Percentiles rank a stretch among this genome's conserved stretches.
Evolutionary conservation across 805 yeast species (phyloP).

Genomic region (Tetrapisispora namnaoensis): DNA sequence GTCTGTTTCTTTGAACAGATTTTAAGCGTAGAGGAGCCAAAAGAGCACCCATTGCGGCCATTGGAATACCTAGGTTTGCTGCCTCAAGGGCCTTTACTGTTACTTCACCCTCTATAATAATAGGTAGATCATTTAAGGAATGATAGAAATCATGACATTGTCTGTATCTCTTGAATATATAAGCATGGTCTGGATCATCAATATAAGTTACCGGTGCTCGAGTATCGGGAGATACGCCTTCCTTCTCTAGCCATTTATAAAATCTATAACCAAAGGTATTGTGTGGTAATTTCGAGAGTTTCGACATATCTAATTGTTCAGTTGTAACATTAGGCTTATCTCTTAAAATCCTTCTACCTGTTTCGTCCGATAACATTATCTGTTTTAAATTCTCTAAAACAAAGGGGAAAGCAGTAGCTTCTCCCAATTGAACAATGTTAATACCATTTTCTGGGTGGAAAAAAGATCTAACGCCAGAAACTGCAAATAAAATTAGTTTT

Average conservation of each 20-base stretch:
- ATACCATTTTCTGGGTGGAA: slow-evolving; percentile 68
- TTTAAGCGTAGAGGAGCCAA: slow-evolving; percentile 77
- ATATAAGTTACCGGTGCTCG: slow-evolving; percentile 81
- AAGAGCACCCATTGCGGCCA: slow-evolving; percentile 90
- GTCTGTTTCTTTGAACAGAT: slow-evolving; percentile 49
- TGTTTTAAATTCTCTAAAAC: slow-evolving; percentile 53
- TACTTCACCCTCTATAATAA: slow-evolving; percentile 91
- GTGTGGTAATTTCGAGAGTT: slow-evolving; percentile 49
- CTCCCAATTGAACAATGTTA: slow-evolving; percentile 78
- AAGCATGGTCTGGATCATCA: slow-evolving; percentile 84
- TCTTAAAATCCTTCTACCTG: slow-evolving; percentile 67
- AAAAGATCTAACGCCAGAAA: slow-evolving; percentile 71
- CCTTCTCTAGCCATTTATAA: slow-evolving; percentile 69
- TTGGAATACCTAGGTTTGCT: slow-evolving; percentile 85
- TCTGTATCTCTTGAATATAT: slow-evolving; percentile 85
- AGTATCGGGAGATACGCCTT: slow-evolving; percentile 90
- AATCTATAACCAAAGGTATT: slow-evolving; percentile 75
- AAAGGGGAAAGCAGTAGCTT: slow-evolving; percentile 70
- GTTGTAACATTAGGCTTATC: slow-evolving; percentile 82
- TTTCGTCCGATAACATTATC: slow-evolving; percentile 64
- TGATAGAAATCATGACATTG: slow-evolving; percentile 97
- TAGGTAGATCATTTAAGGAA: slow-evolving; percentile 81
- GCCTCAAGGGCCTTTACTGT: slow-evolving; percentile 89
- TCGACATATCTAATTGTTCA: slow-evolving; percentile 51
- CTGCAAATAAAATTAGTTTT: slow-evolving; percentile 49